These are phyloP conservation scores for Rusavskia elegans DNA, from an alignment of 495 filamentous ascomycete species.

Conservation along the genomic window DNA sequence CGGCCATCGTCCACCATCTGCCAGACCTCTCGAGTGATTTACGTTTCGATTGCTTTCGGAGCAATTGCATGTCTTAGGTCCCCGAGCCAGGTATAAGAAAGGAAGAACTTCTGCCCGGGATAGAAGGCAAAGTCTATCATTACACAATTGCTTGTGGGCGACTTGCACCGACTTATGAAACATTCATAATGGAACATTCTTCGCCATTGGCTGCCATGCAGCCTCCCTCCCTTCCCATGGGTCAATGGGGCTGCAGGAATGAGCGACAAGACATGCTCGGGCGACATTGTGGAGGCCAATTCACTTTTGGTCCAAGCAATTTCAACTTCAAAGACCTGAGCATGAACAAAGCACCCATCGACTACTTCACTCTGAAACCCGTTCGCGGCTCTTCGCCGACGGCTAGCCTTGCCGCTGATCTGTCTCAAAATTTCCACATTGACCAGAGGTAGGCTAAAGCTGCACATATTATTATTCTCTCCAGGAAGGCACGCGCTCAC, in stretches of 20 bases:
- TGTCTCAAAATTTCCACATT: constrained; percentile 92
- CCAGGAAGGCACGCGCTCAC: constrained; percentile 9
- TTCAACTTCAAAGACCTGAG: constrained; percentile 61
- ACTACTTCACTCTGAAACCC: constrained; percentile 65
- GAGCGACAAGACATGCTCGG: constrained; percentile 36
- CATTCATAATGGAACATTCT: constrained; percentile 61
- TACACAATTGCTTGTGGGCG: not conserved
- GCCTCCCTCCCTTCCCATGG: constrained; percentile 48
- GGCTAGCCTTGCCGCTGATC: constrained; percentile 74
- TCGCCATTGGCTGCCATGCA: constrained; percentile 92
- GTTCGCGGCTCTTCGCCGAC: constrained; percentile 79
- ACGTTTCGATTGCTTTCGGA: not conserved
- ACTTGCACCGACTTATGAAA: not conserved
- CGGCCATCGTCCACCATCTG: not conserved
- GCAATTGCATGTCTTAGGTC: not conserved
- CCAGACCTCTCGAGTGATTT: too few relatives aligned
- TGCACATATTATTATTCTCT: constrained; percentile 1
- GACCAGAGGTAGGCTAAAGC: constrained; percentile 56
- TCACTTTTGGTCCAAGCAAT: constrained; percentile 41
- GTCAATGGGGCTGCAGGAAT: constrained; percentile 34
- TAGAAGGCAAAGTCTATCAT: not conserved
- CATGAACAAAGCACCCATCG: constrained; percentile 48
- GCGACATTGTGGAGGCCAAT: constrained; percentile 29
- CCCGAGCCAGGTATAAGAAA: too few relatives aligned
- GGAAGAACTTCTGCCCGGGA: not conserved